phyloP scores from a whole-genome alignment of 176 grass and related monocot genomes.

The Leersia perrieri region DNA sequence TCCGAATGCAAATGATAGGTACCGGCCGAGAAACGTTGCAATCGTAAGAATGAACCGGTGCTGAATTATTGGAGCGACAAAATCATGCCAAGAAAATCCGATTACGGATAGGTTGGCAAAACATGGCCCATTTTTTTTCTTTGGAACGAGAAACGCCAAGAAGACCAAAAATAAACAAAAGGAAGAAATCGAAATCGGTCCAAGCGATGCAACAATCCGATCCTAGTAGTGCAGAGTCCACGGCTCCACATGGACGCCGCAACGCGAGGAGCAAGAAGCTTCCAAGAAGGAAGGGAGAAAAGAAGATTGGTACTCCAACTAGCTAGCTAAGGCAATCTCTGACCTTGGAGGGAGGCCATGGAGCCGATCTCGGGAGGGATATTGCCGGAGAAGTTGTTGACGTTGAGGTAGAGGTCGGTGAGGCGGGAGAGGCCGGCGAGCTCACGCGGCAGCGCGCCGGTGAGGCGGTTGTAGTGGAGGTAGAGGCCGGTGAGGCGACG shows the following conservation, averaged over 20 bases:
- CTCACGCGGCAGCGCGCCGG: slow-evolving; percentile 57
- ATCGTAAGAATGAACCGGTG: not conserved
- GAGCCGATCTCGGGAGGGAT: slow-evolving; percentile 67
- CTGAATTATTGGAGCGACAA: not conserved
- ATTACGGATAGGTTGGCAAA: slow-evolving; percentile 6
- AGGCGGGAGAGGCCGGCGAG: slow-evolving; percentile 48
- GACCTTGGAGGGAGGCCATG: slow-evolving; percentile 82
- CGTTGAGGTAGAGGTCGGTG: slow-evolving; percentile 83
- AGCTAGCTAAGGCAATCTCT: not conserved
- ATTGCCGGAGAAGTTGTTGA: slow-evolving; percentile 69
- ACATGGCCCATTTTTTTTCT: slow-evolving; percentile 4
- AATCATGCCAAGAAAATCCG: not conserved
- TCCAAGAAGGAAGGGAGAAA: not conserved
- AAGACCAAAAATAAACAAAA: not conserved
- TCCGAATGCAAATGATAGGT: not conserved
- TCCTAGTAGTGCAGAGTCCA: slow-evolving; percentile 1
- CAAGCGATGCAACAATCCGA: not conserved
- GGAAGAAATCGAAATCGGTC: not conserved
- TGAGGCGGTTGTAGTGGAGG: slow-evolving; percentile 87
- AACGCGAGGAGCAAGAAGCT: slow-evolving; percentile 24
- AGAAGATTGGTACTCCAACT: too few relatives aligned
- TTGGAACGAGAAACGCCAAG: slow-evolving; percentile 22
- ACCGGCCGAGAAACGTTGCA: slow-evolving; percentile 14
- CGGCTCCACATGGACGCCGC: slow-evolving; percentile 36
- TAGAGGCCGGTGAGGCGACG: slow-evolving; percentile 69